Percentiles rank a stretch among this genome's conserved stretches.
Conservation (phyloP, 768 basidiomycete genomes). For the Leucogyrophana mollusca region DNA sequence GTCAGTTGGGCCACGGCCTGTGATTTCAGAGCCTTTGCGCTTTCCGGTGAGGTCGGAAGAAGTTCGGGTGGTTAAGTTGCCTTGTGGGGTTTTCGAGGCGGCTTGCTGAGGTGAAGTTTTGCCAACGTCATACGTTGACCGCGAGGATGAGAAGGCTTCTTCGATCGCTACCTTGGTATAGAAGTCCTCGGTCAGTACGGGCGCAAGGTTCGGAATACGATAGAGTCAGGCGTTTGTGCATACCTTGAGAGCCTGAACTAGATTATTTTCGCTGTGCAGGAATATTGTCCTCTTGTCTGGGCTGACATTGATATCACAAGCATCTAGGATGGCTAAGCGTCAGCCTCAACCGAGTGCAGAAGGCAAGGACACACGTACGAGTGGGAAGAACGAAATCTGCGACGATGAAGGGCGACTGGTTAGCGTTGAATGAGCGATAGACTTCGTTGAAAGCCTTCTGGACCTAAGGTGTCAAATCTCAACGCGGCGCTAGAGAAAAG, state of each 20-base stretch:
- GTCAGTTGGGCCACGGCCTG: not conserved
- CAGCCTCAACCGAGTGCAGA: too few relatives aligned
- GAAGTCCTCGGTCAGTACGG: not conserved
- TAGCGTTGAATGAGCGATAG: constrained; percentile 77
- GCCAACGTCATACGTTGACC: constrained; percentile 70
- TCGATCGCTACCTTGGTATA: constrained; percentile 61
- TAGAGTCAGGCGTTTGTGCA: too few relatives aligned
- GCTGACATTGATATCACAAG: constrained; percentile 91
- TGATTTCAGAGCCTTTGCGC: not conserved
- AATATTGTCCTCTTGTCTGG: constrained; percentile 98
- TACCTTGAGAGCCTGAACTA: constrained; percentile 80
- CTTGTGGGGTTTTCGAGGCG: constrained; percentile 7
- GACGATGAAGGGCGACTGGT: constrained; percentile 79
- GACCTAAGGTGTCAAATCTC: constrained; percentile 44
- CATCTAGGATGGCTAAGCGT: constrained; percentile 42
- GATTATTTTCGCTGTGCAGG: constrained; percentile 79
- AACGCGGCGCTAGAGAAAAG: not conserved
- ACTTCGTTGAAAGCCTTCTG: constrained; percentile 92
- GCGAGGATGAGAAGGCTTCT: constrained; percentile 58
- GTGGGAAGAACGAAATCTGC: constrained; percentile 83
- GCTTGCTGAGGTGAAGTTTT: too few relatives aligned
- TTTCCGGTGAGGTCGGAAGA: not conserved
- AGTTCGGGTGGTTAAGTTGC: not conserved
- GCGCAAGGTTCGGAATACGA: not conserved
- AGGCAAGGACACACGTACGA: constrained; percentile 40